phyloP scores from a whole-genome alignment of 2,329 filamentous ascomycete genomes.

The Fusarium sp. region DNA sequence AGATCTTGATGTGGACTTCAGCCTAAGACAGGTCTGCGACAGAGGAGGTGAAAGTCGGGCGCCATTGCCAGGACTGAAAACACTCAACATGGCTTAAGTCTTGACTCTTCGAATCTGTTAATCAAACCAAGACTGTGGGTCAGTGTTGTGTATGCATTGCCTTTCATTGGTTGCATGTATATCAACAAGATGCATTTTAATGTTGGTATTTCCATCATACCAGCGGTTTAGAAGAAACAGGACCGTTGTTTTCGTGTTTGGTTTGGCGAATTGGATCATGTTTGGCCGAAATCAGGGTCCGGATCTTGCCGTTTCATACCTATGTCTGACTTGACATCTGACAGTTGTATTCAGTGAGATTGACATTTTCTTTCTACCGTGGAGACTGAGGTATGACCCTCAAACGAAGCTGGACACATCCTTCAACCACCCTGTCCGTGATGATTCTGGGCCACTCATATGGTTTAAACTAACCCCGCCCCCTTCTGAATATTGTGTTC shows the following conservation, averaged over 20 bases:
- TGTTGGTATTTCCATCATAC: not conserved
- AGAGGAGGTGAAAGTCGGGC: too few species aligned
- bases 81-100: too few species aligned
- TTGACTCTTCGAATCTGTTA: not conserved
- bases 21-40: not conserved
- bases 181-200: not conserved
- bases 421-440: too few species aligned
- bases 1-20: not conserved
- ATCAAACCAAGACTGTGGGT: not conserved
- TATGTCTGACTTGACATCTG: not conserved
- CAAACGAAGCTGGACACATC: too few species aligned
- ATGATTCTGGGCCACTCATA: too few species aligned
- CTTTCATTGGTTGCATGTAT: not conserved
- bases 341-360: too few species aligned
- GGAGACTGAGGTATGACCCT: not conserved
- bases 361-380: not conserved
- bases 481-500: too few species aligned
- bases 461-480: too few species aligned
- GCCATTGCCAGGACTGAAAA: too few species aligned
- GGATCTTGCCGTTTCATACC: not conserved
- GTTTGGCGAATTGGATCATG: too few species aligned
- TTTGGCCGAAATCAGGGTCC: not conserved
- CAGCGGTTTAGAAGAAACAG: not conserved
- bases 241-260: not conserved
- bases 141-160: not conserved